phyloP scores from a whole-genome alignment of 2,329 filamentous ascomycete species.

The Fusarium sp. region DNA sequence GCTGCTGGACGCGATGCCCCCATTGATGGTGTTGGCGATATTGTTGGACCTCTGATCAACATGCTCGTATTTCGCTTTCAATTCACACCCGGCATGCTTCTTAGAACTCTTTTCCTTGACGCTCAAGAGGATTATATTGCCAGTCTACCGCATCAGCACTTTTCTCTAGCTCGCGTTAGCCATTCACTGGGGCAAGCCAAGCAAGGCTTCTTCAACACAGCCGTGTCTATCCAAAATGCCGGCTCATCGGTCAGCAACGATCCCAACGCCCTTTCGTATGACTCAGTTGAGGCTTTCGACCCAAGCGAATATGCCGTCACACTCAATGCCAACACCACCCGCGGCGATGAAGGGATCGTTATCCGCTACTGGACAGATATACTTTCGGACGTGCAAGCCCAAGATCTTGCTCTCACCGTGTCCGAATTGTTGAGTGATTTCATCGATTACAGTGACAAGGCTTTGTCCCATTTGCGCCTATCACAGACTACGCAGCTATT shows the following conservation, averaged over 20 bases:
- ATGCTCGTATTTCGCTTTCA: conserved; percentile 65
- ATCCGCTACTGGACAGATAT: conserved; percentile 40
- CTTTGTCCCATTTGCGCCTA: conserved; percentile 29
- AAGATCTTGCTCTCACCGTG: conserved; percentile 28
- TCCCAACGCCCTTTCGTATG: conserved; percentile 7
- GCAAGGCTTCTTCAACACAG: conserved; percentile 49
- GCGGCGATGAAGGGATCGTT: conserved; percentile 39
- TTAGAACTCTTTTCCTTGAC: conserved; percentile 52
- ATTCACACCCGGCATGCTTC: conserved; percentile 42
- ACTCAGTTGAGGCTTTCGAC: conserved; percentile 36
- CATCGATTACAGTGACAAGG: conserved; percentile 29
- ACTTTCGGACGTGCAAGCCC: conserved; percentile 31
- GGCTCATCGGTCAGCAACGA: conserved; percentile 12
- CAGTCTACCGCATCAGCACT: conserved; percentile 60
- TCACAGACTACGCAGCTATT: neutral
- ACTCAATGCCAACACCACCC: conserved; percentile 46
- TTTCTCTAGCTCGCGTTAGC: conserved; percentile 60
- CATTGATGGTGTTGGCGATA: conserved; percentile 30
- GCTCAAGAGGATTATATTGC: conserved; percentile 25
- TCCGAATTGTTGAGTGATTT: conserved; percentile 33
- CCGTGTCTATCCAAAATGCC: conserved; percentile 49
- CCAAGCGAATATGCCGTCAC: conserved; percentile 50
- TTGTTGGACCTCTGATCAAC: conserved; percentile 50
- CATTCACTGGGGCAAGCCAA: conserved; percentile 43
- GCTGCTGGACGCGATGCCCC: conserved; percentile 36